Conservation (phyloP, 2,329 filamentous ascomycete genomes). For the Pseudogymnoascus sp. region DNA sequence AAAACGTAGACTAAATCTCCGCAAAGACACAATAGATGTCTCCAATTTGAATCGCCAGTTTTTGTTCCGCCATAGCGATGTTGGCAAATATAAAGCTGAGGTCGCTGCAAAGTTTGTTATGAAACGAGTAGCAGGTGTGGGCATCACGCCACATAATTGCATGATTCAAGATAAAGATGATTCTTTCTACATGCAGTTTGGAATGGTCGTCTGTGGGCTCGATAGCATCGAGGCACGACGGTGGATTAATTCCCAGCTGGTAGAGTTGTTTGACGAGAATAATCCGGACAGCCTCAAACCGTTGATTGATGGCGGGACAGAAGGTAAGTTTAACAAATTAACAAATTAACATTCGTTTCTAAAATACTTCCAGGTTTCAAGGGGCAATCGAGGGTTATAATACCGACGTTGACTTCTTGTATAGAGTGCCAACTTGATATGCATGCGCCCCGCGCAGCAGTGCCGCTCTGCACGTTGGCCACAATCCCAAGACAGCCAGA, state of each 20-base stretch:
- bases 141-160: slow-evolving; percentile 87
- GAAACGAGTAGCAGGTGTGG: slow-evolving; percentile 78
- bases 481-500: slow-evolving; percentile 95
- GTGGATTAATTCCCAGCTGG: slow-evolving; percentile 94
- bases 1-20: slow-evolving; percentile 12
- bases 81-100: slow-evolving; percentile 88
- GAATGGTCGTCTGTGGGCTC: slow-evolving; percentile 83
- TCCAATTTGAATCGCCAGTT: slow-evolving; percentile 98
- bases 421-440: slow-evolving; percentile 98
- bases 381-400: slow-evolving; percentile 84
- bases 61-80: slow-evolving; percentile 82
- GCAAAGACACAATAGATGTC: slow-evolving; percentile 86
- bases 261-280: slow-evolving; percentile 79
- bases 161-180: slow-evolving; percentile 96
- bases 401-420: slow-evolving; percentile 88
- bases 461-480: slow-evolving; percentile 91
- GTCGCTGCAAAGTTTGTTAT: slow-evolving; percentile 89
- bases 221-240: slow-evolving; percentile 96
- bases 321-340: slow-evolving; percentile 43
- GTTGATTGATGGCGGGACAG: slow-evolving; percentile 90
- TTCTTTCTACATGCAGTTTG: slow-evolving; percentile 95
- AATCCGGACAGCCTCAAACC: slow-evolving; percentile 83
- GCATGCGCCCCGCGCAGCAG: slow-evolving; percentile 93
- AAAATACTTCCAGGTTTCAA: slow-evolving; percentile 65
- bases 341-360: slow-evolving; percentile 5